These are phyloP conservation scores for Nannochloris sp. DNA, from an alignment of 139 green algal species.

Conservation along the genomic window DNA sequence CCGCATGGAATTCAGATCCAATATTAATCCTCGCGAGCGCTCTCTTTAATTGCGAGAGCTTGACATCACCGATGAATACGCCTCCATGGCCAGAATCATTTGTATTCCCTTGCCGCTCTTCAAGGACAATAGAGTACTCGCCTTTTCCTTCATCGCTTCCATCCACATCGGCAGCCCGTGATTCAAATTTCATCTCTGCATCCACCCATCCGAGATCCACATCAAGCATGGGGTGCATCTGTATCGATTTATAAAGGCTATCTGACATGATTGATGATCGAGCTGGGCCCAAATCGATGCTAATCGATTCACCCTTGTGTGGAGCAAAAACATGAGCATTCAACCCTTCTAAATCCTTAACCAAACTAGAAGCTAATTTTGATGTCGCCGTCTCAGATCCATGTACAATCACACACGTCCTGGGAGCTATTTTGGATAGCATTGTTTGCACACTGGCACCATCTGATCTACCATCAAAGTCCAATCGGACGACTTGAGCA, in stretches of 20 bases:
- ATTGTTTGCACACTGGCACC: constrained; percentile 46
- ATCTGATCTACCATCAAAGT: constrained; percentile 55
- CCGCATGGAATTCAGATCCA: constrained; percentile 35
- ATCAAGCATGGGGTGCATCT: constrained; percentile 27
- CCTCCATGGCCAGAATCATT: constrained; percentile 23
- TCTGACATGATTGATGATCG: constrained; percentile 31
- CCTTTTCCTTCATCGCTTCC: neutral
- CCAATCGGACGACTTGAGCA: constrained; percentile 41
- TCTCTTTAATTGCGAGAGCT: constrained; percentile 48
- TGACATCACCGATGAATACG: constrained; percentile 52
- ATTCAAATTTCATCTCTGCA: constrained; percentile 3
- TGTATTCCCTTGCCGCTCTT: neutral
- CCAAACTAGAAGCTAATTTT: constrained; percentile 24
- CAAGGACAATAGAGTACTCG: neutral
- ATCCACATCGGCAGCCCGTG: neutral
- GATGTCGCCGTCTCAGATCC: constrained; percentile 22
- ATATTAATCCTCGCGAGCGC: constrained; percentile 45
- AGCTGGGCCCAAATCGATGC: constrained; percentile 17
- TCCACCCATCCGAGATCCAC: constrained; percentile 51
- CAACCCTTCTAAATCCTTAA: constrained; percentile 30
- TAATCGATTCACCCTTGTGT: constrained; percentile 17
- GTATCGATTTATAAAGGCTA: constrained; percentile 22
- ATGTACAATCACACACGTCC: constrained; percentile 43
- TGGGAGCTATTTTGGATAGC: constrained; percentile 47
- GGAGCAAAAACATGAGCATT: constrained; percentile 23